These are phyloP conservation scores for Fusarium subtropicale DNA, from an alignment of 2,329 filamentous ascomycete genomes.

Conservation along the genomic window DNA sequence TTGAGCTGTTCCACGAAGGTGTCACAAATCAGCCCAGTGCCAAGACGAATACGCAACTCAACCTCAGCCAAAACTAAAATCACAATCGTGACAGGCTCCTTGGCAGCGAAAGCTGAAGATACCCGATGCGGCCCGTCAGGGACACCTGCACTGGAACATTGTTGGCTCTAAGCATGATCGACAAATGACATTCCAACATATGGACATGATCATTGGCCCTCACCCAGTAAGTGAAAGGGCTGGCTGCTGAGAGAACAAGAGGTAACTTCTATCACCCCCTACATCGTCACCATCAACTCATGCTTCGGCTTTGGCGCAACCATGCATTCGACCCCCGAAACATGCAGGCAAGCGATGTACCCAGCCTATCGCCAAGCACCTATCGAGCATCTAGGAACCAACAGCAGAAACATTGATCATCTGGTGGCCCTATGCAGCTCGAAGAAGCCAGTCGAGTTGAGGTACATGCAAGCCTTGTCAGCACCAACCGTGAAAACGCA, in stretches of 20 bases:
- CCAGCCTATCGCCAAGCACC: conserved; percentile 11
- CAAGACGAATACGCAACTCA: background rate
- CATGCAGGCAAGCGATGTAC: background rate
- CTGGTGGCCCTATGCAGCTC: background rate
- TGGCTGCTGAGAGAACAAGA: background rate
- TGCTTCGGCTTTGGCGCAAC: background rate
- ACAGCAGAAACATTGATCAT: conserved; percentile 24
- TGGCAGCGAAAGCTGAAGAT: background rate
- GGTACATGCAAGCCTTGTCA: background rate
- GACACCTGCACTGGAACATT: background rate
- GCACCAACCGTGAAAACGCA: background rate
- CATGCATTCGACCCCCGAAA: background rate
- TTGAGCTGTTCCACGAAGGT: background rate
- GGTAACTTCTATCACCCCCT: background rate
- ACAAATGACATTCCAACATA: conserved; percentile 17
- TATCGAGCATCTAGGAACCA: conserved; percentile 6
- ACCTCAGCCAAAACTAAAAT: background rate
- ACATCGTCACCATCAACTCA: background rate
- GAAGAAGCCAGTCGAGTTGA: background rate
- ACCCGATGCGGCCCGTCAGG: background rate
- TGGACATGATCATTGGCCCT: conserved; percentile 2
- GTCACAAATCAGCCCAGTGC: no score
- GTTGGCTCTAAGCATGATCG: conserved; percentile 19
- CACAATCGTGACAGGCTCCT: background rate
- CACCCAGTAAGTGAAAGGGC: no score